Evolutionary conservation across 2,329 filamentous ascomycete species (phyloP).

Genomic region (Zymoseptoria ardabiliae): DNA sequence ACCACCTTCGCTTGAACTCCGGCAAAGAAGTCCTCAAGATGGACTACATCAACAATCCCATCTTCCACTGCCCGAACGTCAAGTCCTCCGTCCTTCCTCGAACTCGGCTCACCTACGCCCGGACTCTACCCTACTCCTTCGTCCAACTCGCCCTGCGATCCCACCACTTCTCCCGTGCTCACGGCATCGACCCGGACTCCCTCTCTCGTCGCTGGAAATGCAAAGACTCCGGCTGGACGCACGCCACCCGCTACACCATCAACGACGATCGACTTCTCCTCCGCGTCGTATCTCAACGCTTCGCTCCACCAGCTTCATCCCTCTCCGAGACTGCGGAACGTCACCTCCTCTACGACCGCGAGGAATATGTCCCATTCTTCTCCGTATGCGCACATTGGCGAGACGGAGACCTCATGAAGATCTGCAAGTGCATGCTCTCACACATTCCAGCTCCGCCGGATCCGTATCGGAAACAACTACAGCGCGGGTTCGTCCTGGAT

Average conservation of each 20-base stretch:
- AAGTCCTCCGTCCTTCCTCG: conserved; percentile 46
- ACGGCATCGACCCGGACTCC: conserved; percentile 42
- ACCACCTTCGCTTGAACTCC: conserved; percentile 47
- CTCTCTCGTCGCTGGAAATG: conserved; percentile 50
- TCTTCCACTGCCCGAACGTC: conserved; percentile 50
- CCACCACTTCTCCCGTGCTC: conserved; percentile 38
- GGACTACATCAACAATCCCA: conserved; percentile 47
- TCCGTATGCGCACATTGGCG: conserved; percentile 57
- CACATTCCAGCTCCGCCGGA: conserved; percentile 47
- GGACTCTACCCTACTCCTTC: conserved; percentile 51
- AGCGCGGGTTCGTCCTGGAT: conserved; percentile 32
- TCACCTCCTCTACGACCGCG: conserved; percentile 51
- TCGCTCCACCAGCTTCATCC: conserved; percentile 40
- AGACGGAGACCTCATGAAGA: conserved; percentile 52
- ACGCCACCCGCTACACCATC: conserved; percentile 49
- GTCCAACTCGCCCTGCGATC: conserved; percentile 50
- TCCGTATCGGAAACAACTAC: conserved; percentile 37
- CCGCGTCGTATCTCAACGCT: conserved; percentile 49
- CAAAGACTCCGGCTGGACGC: conserved; percentile 44
- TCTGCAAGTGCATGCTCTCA: conserved; percentile 54
- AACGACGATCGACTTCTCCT: conserved; percentile 48
- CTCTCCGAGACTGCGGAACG: conserved; percentile 48
- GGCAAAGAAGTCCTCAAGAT: conserved; percentile 49
- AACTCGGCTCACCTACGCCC: conserved; percentile 47
- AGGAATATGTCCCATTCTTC: conserved; percentile 57